Conservation (phyloP, 441 rosid genomes). For the Populus hybrid region DNA sequence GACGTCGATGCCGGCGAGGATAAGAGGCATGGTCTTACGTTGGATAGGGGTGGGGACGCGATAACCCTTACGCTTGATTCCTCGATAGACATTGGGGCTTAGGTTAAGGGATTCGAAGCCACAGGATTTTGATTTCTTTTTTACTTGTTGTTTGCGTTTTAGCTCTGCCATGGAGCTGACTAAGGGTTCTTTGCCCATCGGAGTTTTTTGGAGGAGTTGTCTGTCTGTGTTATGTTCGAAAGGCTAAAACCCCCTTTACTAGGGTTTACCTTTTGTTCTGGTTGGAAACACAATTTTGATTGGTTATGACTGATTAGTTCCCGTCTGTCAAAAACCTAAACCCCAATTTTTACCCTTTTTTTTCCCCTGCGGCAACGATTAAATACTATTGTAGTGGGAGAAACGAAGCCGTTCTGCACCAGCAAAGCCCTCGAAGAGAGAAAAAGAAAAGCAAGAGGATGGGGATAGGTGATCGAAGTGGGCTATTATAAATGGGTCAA, state of each 20-base stretch:
- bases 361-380: background rate
- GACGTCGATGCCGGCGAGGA: constrained; percentile 81
- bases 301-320: background rate
- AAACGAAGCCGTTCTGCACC: too few relatives aligned
- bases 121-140: constrained; percentile 88
- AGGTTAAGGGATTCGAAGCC: constrained; percentile 91
- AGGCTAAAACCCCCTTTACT: background rate
- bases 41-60: constrained; percentile 93
- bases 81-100: constrained; percentile 62
- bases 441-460: too few relatives aligned
- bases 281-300: too few relatives aligned
- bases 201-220: background rate
- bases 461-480: too few relatives aligned
- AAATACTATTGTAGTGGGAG: too few relatives aligned
- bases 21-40: constrained; percentile 93
- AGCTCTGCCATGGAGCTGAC: constrained; percentile 86
- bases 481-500: background rate
- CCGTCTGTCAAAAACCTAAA: background rate
- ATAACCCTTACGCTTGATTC: constrained; percentile 85
- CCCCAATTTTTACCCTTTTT: background rate
- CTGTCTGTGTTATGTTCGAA: background rate
- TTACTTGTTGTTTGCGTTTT: constrained; percentile 53
- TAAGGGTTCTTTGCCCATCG: constrained; percentile 20
- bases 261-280: background rate
- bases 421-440: too few relatives aligned